These are phyloP conservation scores for Septoria petroselini DNA, from an alignment of 2,329 filamentous ascomycete genomes.

Conservation along the genomic window DNA sequence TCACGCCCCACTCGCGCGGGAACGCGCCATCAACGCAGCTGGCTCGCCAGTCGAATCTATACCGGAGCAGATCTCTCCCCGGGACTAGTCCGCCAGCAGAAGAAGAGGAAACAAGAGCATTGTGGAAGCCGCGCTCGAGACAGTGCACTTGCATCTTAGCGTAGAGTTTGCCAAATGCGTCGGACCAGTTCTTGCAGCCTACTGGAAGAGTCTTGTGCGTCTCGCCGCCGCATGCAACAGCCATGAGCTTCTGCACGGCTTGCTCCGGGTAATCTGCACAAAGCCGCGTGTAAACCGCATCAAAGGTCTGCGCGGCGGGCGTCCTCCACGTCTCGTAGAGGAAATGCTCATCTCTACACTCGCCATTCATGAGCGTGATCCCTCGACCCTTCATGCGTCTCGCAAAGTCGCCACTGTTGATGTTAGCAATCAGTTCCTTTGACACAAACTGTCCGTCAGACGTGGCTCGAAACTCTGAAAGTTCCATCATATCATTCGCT, in stretches of 20 bases:
- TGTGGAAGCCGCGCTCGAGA: conserved; percentile 52
- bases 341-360: conserved; percentile 54
- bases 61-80: conserved; percentile 49
- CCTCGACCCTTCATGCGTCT: conserved; percentile 44
- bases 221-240: conserved; percentile 46
- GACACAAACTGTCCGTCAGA: conserved; percentile 51
- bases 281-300: conserved; percentile 47
- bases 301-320: conserved; percentile 42
- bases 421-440: conserved; percentile 43
- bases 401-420: conserved; percentile 52
- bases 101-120: conserved; percentile 44
- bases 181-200: conserved; percentile 46
- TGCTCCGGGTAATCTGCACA: conserved; percentile 52
- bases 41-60: conserved; percentile 55
- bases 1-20: conserved; percentile 52
- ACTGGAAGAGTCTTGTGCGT: conserved; percentile 39
- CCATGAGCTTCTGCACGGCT: conserved; percentile 46
- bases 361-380: conserved; percentile 53
- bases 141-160: conserved; percentile 56
- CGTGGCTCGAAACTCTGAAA: conserved; percentile 56
- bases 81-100: conserved; percentile 42
- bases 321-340: conserved; percentile 53
- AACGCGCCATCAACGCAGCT: conserved; percentile 45
- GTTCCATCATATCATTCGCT: conserved; percentile 43
- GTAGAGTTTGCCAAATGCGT: conserved; percentile 55